Percentiles rank a stretch among this genome's conserved stretches.
phyloP scores from a whole-genome alignment of 2,329 filamentous ascomycete genomes.

The Diaporthe aspalathi region DNA sequence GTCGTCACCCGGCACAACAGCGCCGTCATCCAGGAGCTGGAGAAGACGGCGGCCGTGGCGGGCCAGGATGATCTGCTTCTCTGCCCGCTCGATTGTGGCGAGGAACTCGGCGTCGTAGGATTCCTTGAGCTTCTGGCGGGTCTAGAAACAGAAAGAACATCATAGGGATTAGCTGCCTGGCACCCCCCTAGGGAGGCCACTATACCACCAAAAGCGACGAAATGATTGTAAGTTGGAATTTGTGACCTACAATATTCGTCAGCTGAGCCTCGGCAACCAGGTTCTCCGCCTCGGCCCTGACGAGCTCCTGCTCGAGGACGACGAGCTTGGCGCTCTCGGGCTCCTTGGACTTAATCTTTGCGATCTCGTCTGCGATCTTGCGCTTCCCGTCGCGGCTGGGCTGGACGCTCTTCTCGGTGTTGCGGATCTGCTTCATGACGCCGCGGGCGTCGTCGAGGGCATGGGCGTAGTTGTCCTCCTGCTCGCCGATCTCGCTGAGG shows the following conservation, averaged over 20 bases:
- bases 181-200: not conserved
- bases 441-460: constrained; percentile 86
- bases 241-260: constrained; percentile 82
- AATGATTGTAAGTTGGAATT: not conserved
- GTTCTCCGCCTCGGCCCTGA: constrained; percentile 94
- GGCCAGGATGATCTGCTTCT: constrained; percentile 96
- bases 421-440: constrained; percentile 89
- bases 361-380: constrained; percentile 93
- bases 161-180: not conserved
- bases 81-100: constrained; percentile 92
- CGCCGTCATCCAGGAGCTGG: constrained; percentile 87
- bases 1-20: constrained; percentile 86
- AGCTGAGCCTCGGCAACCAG: constrained; percentile 96
- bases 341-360: constrained; percentile 91
- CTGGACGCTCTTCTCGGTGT: constrained; percentile 95
- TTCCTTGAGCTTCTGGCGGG: constrained; percentile 95
- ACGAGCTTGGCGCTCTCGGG: constrained; percentile 84
- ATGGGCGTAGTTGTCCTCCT: constrained; percentile 90
- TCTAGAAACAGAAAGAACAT: constrained; percentile 63
- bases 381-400: constrained; percentile 87
- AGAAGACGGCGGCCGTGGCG: constrained; percentile 89
- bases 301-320: constrained; percentile 93
- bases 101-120: constrained; percentile 90
- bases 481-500: constrained; percentile 91
- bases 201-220: not conserved